Evolutionary conservation across 768 basidiomycete genomes (phyloP), one percentile per base, ranked within the genome.

Genomic region (Suillus spraguei): DNA sequence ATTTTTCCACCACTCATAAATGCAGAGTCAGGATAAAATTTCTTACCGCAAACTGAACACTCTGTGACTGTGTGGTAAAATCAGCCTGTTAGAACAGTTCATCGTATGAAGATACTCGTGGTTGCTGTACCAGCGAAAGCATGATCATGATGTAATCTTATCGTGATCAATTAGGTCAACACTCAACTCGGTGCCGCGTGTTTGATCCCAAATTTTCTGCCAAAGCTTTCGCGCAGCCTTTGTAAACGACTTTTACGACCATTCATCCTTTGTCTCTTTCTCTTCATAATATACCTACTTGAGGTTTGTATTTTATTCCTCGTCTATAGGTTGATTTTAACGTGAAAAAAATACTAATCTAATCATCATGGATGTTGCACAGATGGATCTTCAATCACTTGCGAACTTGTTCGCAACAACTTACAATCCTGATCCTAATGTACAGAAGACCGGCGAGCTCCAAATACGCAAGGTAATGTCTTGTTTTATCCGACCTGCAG

Each of bases 381-480:
- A 71, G 64, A 91, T 92, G 91, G 91, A 92, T 75, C 80, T 91
- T 56, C 88, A 89, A 73, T 84, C 86, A 16, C 81, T 95, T 61
- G 88, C 90, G 9, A 84, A 85, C 68, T 86, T 95, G 58, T 94
- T 95, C 71, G 83, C 90, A 7, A 88, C 89, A 38, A 93, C 92
- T 8, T 89, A 87, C 77, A 91, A 84, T 71, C 83, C 90, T 7
- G 91, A 97, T 78, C 92, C 94, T 60, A 95, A 95, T 80, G 85
- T 90, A 64, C 88, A 94, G 68, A 92, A 92, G 71, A 80, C 91
- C 42, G 91, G 88, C 52, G 94, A 97, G 76, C 85, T 95, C 36
- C 86, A 95, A 75, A 91, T 97, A 70, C 87, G 92, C 69, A 94
- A 91, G 83, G 94, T 92, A 68, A 52, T 32, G 0, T 1, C 13